Conservation (phyloP, 345 rosid species). For the Brassica napus region Da-Ae NC_063436.1:12434501-12435000, state of each 20-base stretch:
- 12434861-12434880: constrained; percentile 98
- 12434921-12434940: constrained; percentile 98
- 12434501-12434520: constrained; percentile 59
- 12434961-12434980: constrained; percentile 55
- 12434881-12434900: constrained; percentile 73
- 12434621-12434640: neutral
- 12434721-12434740: constrained; percentile 83
- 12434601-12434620: neutral
- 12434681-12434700: constrained; percentile 80
- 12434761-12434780: neutral
- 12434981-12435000: constrained; percentile 76
- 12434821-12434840: constrained; percentile 62
- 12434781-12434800: neutral
- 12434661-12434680: constrained; percentile 73
- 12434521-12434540: constrained; percentile 77
- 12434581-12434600: constrained; percentile 23
- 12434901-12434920: constrained; percentile 95
- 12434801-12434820: constrained; percentile 15
- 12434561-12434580: constrained; percentile 68
- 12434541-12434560: constrained; percentile 92
- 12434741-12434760: constrained; percentile 91
- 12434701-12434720: constrained; percentile 74
- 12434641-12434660: neutral
- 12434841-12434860: constrained; percentile 94
- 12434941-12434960: constrained; percentile 88